Evolutionary conservation across 805 yeast genomes (phyloP), one percentile per base, ranked within the genome.

Genomic region (Candida vaughaniae): DNA sequence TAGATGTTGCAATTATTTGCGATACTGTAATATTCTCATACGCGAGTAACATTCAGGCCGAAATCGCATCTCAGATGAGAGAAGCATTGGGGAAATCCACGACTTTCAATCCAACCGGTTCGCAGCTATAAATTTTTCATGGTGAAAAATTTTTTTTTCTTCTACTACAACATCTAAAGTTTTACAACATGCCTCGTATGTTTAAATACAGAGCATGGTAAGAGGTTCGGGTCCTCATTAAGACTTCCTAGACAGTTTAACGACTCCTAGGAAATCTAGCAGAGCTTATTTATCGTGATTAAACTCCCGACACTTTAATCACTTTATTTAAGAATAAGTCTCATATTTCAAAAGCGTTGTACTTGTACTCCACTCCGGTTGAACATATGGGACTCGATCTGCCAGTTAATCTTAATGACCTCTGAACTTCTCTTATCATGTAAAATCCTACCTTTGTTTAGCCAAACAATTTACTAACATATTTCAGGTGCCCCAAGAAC

Each of bases 401-500:
- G n/a, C n/a, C n/a, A n/a, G n/a, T n/a, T n/a, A n/a, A n/a, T n/a
- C n/a, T n/a, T n/a, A n/a, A n/a, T n/a, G n/a, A n/a, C n/a, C n/a
- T n/a, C n/a, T n/a, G n/a, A n/a, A n/a, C n/a, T n/a, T n/a, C n/a
- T n/a, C n/a, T n/a, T n/a, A n/a, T n/a, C n/a, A n/a, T n/a, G n/a
- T n/a, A n/a, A n/a, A n/a, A n/a, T n/a, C n/a, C n/a, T n/a, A n/a
- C n/a, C n/a, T n/a, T n/a, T n/a, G n/a, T n/a, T n/a, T n/a, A n/a
- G n/a, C n/a, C n/a, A n/a, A n/a, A n/a, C n/a, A n/a, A n/a, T n/a
- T n/a, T 37, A 25, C 64, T 58, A 62, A 60, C 60, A 30, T 22
- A 29, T 29, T 28, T 17, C 53, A 86, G 95, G 95, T 80, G 96
- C 96, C 63, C 98, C 99, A 79, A 86, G 95, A 81, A 88, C 95